Evolutionary conservation across 345 rosid genomes (phyloP), one percentile per base, ranked within the genome.

Genomic region (Arabis hirsuta): DNA sequence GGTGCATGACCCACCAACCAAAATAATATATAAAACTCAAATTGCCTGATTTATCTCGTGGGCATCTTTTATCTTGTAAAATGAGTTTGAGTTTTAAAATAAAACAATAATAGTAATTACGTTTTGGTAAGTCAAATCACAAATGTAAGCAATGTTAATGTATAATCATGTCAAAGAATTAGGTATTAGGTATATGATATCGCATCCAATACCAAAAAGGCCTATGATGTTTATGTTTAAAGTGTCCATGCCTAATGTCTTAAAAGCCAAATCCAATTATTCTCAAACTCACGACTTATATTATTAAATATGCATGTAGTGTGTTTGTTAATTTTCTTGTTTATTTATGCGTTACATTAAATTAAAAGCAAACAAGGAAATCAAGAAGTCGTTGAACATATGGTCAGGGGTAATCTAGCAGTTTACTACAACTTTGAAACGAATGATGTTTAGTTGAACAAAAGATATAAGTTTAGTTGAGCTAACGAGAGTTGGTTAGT

Each of bases 1-100:
- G 74, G 79, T 68, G 73, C 52, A 62, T 54, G 73, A 75, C 36
- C 51, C 69, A 74, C 56, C 74, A 6, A 75, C 53, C 69, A 53
- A 68, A 60, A 19, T 54, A 32, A 34, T 3, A 59, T 59, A 22
- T 14, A 36, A 36, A 36, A 12, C 13, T 62, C 12, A 2, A 42
- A 14, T 7, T 67, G 31, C 26, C 56, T 43, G 22, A 34, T 57
- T 22, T 29, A 39, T 57, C 39, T 58, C 11, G 46, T 74, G 62
- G 13, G 50, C 26, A 42, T 67, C 47, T 22, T 29, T 50, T 22
- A 51, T 51, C 58, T 31, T 3, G 27, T 5, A 36, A 51, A 5
- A 22, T n/a, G 63, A 45, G 45, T 57, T 73, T 48, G 13, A 2
- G 4, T 6, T 50, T n/a, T 29, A 52, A 34, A 43, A 22, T 4